These are phyloP conservation scores for Botrytis aclada DNA, from an alignment of 2,329 filamentous ascomycete genomes.

Conservation along the genomic window DNA sequence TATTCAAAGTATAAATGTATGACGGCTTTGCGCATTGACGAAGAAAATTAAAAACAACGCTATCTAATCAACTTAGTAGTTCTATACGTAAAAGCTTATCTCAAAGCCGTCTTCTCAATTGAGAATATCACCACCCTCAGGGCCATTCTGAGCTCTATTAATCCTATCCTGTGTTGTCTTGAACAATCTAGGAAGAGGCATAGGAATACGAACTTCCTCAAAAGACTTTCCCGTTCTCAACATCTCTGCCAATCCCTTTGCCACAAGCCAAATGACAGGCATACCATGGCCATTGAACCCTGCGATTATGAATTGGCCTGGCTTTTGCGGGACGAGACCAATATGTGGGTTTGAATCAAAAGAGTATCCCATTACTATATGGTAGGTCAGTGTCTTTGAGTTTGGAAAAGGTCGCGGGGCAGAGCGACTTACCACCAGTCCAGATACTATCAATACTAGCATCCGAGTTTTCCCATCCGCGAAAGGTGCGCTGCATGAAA, in stretches of 20 bases:
- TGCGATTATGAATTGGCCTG: constrained; percentile 9
- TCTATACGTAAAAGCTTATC: neutral
- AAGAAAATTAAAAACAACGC: too few relatives aligned
- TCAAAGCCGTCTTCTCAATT: neutral
- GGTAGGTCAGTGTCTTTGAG: neutral
- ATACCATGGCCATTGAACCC: constrained; percentile 20
- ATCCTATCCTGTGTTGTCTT: constrained; percentile 26
- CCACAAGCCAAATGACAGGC: constrained; percentile 37
- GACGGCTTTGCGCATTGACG: too few relatives aligned
- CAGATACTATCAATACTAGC: constrained; percentile 37
- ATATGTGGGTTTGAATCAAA: constrained; percentile 12
- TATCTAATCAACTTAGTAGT: neutral
- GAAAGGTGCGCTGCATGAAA: constrained; percentile 40
- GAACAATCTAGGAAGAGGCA: constrained; percentile 39
- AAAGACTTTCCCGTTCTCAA: constrained; percentile 36
- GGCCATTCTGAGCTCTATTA: neutral
- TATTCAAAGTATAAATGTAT: too few relatives aligned
- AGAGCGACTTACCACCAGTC: constrained; percentile 21
- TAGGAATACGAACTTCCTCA: constrained; percentile 35
- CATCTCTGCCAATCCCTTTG: constrained; percentile 45
- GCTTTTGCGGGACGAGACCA: neutral
- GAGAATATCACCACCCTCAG: constrained; percentile 4
- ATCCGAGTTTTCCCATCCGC: constrained; percentile 45
- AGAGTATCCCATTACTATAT: constrained; percentile 14
- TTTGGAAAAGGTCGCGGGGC: neutral